A percentile compares a stretch with the other conserved stretches of the same genome.
Evolutionary conservation across 2,329 filamentous ascomycete species (phyloP).

Genomic region (Allantophomopsis cytisporea): DNA sequence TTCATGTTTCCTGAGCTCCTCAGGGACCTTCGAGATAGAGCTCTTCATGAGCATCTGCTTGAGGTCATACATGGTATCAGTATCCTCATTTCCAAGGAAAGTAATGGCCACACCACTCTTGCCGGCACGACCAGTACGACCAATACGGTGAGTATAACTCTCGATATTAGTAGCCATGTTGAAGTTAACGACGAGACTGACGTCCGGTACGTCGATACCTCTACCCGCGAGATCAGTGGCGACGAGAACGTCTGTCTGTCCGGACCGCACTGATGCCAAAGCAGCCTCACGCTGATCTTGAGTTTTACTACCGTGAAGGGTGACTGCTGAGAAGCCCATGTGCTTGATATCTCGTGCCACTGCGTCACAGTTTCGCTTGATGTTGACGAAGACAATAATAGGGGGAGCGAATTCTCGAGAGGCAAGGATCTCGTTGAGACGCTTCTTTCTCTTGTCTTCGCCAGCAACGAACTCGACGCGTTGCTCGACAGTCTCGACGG

Average conservation of each 20-base stretch:
- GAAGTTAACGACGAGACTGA: conserved; percentile 92
- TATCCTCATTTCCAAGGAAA: conserved; percentile 83
- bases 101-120: conserved; percentile 95
- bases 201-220: conserved; percentile 95
- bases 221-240: conserved; percentile 91
- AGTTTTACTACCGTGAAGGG: conserved; percentile 88
- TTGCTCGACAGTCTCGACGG: conserved; percentile 95
- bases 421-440: conserved; percentile 77
- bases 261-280: conserved; percentile 69
- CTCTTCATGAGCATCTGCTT: conserved; percentile 94
- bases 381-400: conserved; percentile 99
- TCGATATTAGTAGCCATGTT: conserved; percentile 95
- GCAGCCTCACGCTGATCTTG: conserved; percentile 96
- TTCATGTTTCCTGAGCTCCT: conserved; percentile 81
- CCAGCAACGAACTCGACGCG: conserved; percentile 82
- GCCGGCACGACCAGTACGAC: conserved; percentile 91
- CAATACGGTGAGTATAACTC: conserved; percentile 91
- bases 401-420: conserved; percentile 72
- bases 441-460: conserved; percentile 94
- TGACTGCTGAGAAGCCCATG: conserved; percentile 83
- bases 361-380: conserved; percentile 96
- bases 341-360: conserved; percentile 88
- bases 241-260: conserved; percentile 75
- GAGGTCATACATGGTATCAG: conserved; percentile 83
- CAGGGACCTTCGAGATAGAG: conserved; percentile 74